Evolutionary conservation across 2,329 filamentous ascomycete species (phyloP), one percentile per base, ranked within the genome.

Genomic region (Colletotrichum sp.): DNA sequence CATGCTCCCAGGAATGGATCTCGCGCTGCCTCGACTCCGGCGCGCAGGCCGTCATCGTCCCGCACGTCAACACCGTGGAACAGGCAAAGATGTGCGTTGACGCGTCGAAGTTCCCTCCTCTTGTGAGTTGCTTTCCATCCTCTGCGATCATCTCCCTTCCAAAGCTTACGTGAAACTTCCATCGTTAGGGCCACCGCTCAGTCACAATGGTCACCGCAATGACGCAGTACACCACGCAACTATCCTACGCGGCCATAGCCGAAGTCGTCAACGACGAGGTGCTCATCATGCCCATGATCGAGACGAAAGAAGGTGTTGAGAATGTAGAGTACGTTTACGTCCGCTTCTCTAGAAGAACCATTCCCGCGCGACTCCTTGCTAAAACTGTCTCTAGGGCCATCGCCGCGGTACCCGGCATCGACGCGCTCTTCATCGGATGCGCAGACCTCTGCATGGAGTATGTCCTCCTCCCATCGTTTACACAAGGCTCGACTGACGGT

Each of bases 11-110:
- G 1, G 71, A 73, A 30, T 73, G 71, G 71, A 73, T 73, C 28
- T 73, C 71, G 2, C 74, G 88, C 21, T 88, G 88, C n/a, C 82
- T 90, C 36, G 88, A 90, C 73, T 85, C 87, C 57, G 88, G 88
- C 44, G 88, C 88, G 59, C 88, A 90, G 66, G 88, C 87, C 15
- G 84, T 90, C 74, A 85, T 90, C 73, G 87, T 90, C 0, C 89
- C 89, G 4, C 83, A 85, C 63, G 84, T 88, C 75, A 85, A 86
- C 78, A 89, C 84, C 8, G 86, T 84, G 6, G 85, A 89, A 12
- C 86, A 89, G 76, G 88, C 87, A 28, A 82, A 80, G 68, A 81
- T 86, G 64, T 84, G 89, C 16, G 88, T 90, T 10, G 82, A 84
- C 77, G 85, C 86, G 12, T 85, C 88, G 78, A 90, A 90, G 77